Base-by-base conservation (phyloP, 2,329 filamentous ascomycete genomes). In the Ophiostoma ulmi region DNA sequence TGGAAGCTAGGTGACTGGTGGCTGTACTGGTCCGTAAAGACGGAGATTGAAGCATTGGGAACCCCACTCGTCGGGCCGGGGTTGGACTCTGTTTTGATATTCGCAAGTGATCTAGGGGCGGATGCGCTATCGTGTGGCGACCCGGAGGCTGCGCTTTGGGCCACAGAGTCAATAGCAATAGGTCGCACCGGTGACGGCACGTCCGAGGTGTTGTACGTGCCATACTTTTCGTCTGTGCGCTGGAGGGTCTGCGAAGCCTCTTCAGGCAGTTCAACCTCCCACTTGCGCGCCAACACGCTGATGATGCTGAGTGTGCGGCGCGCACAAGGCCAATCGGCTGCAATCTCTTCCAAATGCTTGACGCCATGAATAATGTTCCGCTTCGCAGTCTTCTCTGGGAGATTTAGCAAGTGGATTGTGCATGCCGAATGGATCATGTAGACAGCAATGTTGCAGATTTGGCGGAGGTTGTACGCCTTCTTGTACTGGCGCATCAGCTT, bases 401-500 rank as follows among this genome's bases (percentile, higher is more conserved):
- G 83, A 75, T 97, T 97, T 48, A 99, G 87, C 26, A 99, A 82
- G 76, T 98, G 95, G 55, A 98, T 96, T 0, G 93, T 97, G 78
- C 93, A 97, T 39, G 95, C 94, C 5, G 93, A 95, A 78, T 98
- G 94, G 0, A 91, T 86, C 80, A 98, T 97, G 79, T 99, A 99
- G 0, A 98, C 93, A 3, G 91, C 94, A 75, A 98, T 93, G 77
- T 98, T 98, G 81, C 92, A 97, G 44, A 99, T 97, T 78, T 98
- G 94, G 5, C 93, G 89, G 14, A 98, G 81, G 11, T 94, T 93
- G 79, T 97, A 96, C 0, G 90, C 90, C 75, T 94, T 92, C 79
- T 97, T 97, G 81, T 98, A 99, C 1, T 97, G 82, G 0, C 95
- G 89, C 81, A 97, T 90, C n/a, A 97, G 83, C 77, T 97, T 98